phyloP scores from a whole-genome alignment of 2,329 filamentous ascomycete species.

The Hymenoscyphus linearis region DNA sequence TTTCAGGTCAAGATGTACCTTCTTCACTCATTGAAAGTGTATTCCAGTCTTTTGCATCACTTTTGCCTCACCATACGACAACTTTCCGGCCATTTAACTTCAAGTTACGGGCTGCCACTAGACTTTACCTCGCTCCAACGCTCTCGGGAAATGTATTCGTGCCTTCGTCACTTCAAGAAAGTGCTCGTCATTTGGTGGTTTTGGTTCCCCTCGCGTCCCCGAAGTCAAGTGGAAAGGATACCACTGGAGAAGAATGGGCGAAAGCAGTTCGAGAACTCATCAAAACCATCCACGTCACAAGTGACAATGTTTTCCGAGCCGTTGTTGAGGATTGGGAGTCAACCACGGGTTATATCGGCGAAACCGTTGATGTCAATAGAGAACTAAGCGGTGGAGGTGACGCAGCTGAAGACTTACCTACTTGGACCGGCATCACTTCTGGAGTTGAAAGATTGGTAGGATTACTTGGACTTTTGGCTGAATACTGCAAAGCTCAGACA shows the following conservation, averaged over 20 bases:
- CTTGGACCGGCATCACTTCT: slow-evolving; percentile 70
- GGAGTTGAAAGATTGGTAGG: slow-evolving; percentile 65
- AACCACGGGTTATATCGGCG: slow-evolving; percentile 43
- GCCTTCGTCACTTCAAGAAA: slow-evolving; percentile 47
- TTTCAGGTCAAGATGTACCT: slow-evolving; percentile 38
- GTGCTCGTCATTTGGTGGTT: slow-evolving; percentile 61
- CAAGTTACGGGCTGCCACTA: slow-evolving; percentile 59
- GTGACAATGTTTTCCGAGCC: slow-evolving; percentile 72
- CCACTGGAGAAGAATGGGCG: slow-evolving; percentile 71
- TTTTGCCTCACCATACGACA: slow-evolving; percentile 77
- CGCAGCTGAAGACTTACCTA: slow-evolving; percentile 48
- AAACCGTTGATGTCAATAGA: slow-evolving; percentile 40
- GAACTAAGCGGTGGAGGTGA: slow-evolving; percentile 44
- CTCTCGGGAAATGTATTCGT: slow-evolving; percentile 44
- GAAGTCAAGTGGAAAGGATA: slow-evolving; percentile 51
- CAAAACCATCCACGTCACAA: slow-evolving; percentile 61
- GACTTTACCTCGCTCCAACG: slow-evolving; percentile 59
- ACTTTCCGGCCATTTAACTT: slow-evolving; percentile 72
- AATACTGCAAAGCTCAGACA: slow-evolving; percentile 60
- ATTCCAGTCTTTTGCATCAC: slow-evolving; percentile 62
- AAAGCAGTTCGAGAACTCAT: slow-evolving; percentile 59
- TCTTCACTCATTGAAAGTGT: slow-evolving; percentile 58
- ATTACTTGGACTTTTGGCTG: slow-evolving; percentile 59
- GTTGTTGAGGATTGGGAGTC: slow-evolving; percentile 80
- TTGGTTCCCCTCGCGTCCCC: slow-evolving; percentile 75